A percentile compares a stretch with the other conserved stretches of the same genome.
These are phyloP conservation scores for Thecaphora thlaspeos DNA, from an alignment of 1,284 basidiomycete species.

Conservation along the genomic window DNA sequence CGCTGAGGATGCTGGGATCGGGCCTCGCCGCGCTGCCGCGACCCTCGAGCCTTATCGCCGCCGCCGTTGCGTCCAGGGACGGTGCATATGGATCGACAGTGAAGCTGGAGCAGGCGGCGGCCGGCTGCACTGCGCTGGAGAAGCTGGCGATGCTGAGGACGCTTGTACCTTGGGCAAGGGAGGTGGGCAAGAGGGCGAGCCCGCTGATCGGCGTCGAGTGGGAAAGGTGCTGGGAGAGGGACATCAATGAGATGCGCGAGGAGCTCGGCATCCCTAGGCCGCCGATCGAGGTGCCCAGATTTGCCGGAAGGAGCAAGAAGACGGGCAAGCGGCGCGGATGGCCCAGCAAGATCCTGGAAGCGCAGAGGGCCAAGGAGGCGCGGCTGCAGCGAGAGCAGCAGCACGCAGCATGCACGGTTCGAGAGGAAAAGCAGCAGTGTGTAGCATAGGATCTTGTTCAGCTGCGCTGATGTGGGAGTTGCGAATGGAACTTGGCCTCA, in stretches of 20 bases:
- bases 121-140: constrained; percentile 57
- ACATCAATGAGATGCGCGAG: constrained; percentile 73
- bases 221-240: constrained; percentile 89
- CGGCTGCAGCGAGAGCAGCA: constrained; percentile 8
- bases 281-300: constrained; percentile 44
- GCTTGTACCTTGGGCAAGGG: constrained; percentile 68
- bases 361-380: constrained; percentile 17
- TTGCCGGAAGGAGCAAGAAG: constrained; percentile 19
- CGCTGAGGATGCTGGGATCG: constrained; percentile 49
- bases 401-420: no score
- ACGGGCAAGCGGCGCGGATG: constrained; percentile 37
- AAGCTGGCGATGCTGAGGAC: constrained; percentile 23
- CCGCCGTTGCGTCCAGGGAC: no score
- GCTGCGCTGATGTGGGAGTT: no score
- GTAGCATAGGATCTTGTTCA: no score
- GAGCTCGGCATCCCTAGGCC: constrained; percentile 70
- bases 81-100: no score
- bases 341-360: constrained; percentile 47
- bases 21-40: constrained; percentile 19
- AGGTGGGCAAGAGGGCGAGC: constrained; percentile 70
- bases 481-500: no score
- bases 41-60: constrained; percentile 16
- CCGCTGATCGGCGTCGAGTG: constrained; percentile 89
- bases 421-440: no score
- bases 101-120: constrained; percentile 59